These are phyloP conservation scores for Verruconis gallopava DNA, from an alignment of 2,329 filamentous ascomycete species.

Conservation along the genomic window DNA sequence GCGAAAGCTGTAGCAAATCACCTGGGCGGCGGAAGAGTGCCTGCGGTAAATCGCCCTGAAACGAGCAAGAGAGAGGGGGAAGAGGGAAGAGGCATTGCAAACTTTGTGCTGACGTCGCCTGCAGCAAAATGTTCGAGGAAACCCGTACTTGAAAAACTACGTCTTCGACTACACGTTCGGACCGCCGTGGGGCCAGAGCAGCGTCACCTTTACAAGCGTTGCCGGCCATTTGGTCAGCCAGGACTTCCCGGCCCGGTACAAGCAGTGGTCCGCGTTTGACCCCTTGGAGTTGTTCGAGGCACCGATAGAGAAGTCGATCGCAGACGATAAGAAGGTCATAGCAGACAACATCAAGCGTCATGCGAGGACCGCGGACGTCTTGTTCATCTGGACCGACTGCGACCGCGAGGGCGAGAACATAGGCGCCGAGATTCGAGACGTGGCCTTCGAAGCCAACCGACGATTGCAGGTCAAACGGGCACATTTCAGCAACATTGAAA, in stretches of 20 bases:
- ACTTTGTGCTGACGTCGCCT: neutral
- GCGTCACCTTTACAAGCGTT: slow-evolving; percentile 89
- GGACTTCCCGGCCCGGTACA: slow-evolving; percentile 63
- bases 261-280: slow-evolving; percentile 68
- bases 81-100: neutral
- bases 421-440: slow-evolving; percentile 74
- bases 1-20: slow-evolving; percentile 88
- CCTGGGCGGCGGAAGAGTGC: slow-evolving; percentile 65
- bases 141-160: slow-evolving; percentile 86
- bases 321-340: slow-evolving; percentile 56
- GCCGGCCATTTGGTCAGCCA: slow-evolving; percentile 72
- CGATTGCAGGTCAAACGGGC: slow-evolving; percentile 72
- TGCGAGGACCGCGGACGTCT: slow-evolving; percentile 55
- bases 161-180: slow-evolving; percentile 82
- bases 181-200: slow-evolving; percentile 62
- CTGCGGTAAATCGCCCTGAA: slow-evolving; percentile 40
- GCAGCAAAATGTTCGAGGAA: slow-evolving; percentile 53
- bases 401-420: slow-evolving; percentile 97
- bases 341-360: slow-evolving; percentile 75
- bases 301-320: slow-evolving; percentile 54
- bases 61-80: too few species aligned
- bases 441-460: slow-evolving; percentile 61
- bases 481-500: slow-evolving; percentile 89
- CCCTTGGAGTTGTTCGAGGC: slow-evolving; percentile 73
- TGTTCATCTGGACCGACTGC: slow-evolving; percentile 98